These are phyloP conservation scores for Lachnellula occidentalis DNA, from an alignment of 2,329 filamentous ascomycete genomes.

Conservation along the genomic window DNA sequence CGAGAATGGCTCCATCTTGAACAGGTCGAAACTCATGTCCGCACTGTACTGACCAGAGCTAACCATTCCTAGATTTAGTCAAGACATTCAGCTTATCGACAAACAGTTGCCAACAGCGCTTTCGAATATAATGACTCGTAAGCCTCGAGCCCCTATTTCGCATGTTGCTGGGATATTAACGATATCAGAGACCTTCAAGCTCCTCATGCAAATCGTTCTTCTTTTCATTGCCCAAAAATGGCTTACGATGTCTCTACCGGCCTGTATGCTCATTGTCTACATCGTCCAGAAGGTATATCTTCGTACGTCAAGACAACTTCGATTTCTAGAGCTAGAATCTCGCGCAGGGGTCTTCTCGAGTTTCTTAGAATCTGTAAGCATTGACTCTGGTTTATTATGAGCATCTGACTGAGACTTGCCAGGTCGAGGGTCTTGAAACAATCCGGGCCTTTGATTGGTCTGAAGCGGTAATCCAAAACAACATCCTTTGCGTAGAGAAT, in stretches of 20 bases:
- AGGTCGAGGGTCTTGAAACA: slow-evolving; percentile 46
- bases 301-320: slow-evolving; percentile 53
- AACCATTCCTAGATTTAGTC: slow-evolving; percentile 15
- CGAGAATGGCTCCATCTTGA: slow-evolving; percentile 38
- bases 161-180: neutral
- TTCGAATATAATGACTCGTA: slow-evolving; percentile 32
- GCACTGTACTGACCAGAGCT: neutral
- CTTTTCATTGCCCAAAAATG: slow-evolving; percentile 42
- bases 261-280: slow-evolving; percentile 43
- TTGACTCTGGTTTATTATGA: neutral
- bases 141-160: slow-evolving; percentile 28
- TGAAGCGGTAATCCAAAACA: slow-evolving; percentile 38
- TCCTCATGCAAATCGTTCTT: slow-evolving; percentile 42
- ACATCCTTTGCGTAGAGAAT: slow-evolving; percentile 42
- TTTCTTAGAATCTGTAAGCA: slow-evolving; percentile 36
- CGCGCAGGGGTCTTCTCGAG: slow-evolving; percentile 46
- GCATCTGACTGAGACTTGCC: neutral
- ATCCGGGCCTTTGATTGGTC: slow-evolving; percentile 53
- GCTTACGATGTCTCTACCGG: slow-evolving; percentile 45
- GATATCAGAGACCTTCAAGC: slow-evolving; percentile 18
- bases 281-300: slow-evolving; percentile 53
- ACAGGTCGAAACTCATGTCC: slow-evolving; percentile 28
- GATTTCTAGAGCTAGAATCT: slow-evolving; percentile 55
- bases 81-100: slow-evolving; percentile 17
- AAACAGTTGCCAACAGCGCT: slow-evolving; percentile 27